phyloP scores from a whole-genome alignment of 208 protist species.

The Sergeia podlipaevii region DNA sequence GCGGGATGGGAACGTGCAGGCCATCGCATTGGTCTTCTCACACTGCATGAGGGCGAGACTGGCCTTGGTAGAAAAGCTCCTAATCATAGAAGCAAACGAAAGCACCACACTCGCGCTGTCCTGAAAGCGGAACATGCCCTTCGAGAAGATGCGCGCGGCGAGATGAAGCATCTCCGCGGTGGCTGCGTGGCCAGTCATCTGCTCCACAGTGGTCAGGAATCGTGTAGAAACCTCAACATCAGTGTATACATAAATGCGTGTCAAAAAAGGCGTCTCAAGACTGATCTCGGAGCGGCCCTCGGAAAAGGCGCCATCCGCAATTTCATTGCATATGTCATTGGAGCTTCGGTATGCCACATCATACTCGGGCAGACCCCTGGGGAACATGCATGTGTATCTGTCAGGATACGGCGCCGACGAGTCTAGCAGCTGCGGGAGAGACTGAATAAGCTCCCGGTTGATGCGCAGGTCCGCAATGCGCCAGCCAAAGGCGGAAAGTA shows the following conservation, averaged over 20 bases:
- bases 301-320: slow-evolving; percentile 8
- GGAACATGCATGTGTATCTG: slow-evolving; percentile 12
- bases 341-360: slow-evolving; percentile 11
- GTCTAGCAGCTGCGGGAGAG: slow-evolving; percentile 11
- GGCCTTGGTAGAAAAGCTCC: slow-evolving; percentile 9
- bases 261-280: slow-evolving; percentile 16
- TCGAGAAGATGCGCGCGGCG: slow-evolving; percentile 16
- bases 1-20: slow-evolving; percentile 10
- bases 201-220: slow-evolving; percentile 6
- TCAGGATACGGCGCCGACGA: slow-evolving; percentile 4
- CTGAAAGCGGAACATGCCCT: slow-evolving; percentile 11
- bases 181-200: slow-evolving; percentile 6
- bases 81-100: slow-evolving; percentile 15
- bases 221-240: slow-evolving; percentile 22
- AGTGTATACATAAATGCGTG: slow-evolving; percentile 1
- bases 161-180: slow-evolving; percentile 13
- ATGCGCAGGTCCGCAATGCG: slow-evolving; percentile 15
- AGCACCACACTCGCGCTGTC: slow-evolving; percentile 9
- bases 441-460: slow-evolving; percentile 12
- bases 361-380: slow-evolving; percentile 21
- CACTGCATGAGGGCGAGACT: slow-evolving; percentile 17
- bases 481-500: slow-evolving; percentile 8
- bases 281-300: not conserved
- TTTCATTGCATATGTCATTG: slow-evolving; percentile 11
- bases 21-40: slow-evolving; percentile 12